Percentiles rank a stretch among this genome's conserved stretches.
phyloP scores from a whole-genome alignment of 129 eudicot genomes.

The Flaveria trinervia region DNA sequence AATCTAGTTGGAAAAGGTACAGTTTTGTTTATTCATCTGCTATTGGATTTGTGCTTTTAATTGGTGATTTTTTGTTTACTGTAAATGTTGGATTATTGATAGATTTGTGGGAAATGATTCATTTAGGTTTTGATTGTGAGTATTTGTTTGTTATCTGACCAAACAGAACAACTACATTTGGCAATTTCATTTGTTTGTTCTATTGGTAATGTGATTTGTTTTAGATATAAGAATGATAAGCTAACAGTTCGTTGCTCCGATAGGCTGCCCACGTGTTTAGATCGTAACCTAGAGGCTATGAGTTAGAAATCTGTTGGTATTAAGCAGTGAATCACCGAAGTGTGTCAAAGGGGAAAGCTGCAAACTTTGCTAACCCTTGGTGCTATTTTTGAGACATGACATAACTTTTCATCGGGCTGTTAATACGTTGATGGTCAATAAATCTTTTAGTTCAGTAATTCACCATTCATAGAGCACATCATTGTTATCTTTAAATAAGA shows the following conservation, averaged over 20 bases:
- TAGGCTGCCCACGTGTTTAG: too few species aligned
- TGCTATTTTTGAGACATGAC: background rate
- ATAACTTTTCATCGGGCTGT: background rate
- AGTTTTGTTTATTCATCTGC: background rate
- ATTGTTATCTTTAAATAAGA: background rate
- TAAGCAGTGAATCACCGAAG: background rate
- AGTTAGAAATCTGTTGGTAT: too few species aligned
- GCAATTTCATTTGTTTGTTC: background rate
- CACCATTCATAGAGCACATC: background rate
- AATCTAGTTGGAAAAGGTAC: slow-evolving; percentile 22
- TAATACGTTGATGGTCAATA: background rate
- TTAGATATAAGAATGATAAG: background rate
- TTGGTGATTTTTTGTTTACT: background rate
- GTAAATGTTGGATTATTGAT: background rate
- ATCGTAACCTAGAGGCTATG: too few species aligned
- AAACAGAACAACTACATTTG: background rate
- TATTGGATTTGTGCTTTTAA: slow-evolving; percentile 1
- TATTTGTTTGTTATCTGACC: background rate
- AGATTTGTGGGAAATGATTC: background rate
- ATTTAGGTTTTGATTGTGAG: slow-evolving; percentile 3
- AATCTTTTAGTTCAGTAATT: background rate
- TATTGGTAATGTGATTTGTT: background rate
- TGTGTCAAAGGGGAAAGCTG: background rate
- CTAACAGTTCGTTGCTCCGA: background rate
- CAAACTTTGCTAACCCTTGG: background rate